Evolutionary conservation across 2,329 filamentous ascomycete genomes (phyloP), one percentile per base, ranked within the genome.

Genomic region (Paraphoma chrysanthemicola): DNA sequence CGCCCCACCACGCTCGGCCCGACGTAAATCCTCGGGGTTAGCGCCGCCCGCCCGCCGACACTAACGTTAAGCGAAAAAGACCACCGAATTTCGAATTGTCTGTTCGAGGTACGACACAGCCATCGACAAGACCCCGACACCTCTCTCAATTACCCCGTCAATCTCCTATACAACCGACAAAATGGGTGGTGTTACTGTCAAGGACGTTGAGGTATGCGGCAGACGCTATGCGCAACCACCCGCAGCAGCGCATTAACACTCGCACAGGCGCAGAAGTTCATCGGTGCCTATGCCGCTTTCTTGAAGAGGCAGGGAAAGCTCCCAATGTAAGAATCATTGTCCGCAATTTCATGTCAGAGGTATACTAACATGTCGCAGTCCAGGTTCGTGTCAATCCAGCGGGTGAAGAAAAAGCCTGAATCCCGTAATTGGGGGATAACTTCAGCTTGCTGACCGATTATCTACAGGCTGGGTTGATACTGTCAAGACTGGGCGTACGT

Each of bases 381-480:
- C 91, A 81, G 90, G 91, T 93, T 87, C 79, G 88, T 85, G 64
- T 63, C 66, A 64, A 64, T 74, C 68, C 70, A 68, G 59, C 69
- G 67, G 70, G 68, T 72, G 68, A 74, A 68, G 64, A 70, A 75
- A 73, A 78, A 77, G 78, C 79, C 80, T 82, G 81, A 83, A 83
- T 82, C 81, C 80, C 81, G 80, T 83, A 78, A 76, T 77, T 80
- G 80, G 80, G 81, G 81, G 80, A 79, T 78, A 75, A 72, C 68
- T 67, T 71, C 68, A 70, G 69, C 66, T 74, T 71, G 75, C 78
- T 81, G 75, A 81, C 78, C 64, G 63, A 65, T 74, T 75, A 77
- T 81, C 80, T 83, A 82, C 80, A 96, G 93, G 92, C 86, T 98
- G 94, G 94, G 94, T 97, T 82, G 95, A 99, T 81, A 97, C 94